Evolutionary conservation across 768 basidiomycete genomes (phyloP), one percentile per base, ranked within the genome.

Genomic region (Leccinum rimulosum): DNA sequence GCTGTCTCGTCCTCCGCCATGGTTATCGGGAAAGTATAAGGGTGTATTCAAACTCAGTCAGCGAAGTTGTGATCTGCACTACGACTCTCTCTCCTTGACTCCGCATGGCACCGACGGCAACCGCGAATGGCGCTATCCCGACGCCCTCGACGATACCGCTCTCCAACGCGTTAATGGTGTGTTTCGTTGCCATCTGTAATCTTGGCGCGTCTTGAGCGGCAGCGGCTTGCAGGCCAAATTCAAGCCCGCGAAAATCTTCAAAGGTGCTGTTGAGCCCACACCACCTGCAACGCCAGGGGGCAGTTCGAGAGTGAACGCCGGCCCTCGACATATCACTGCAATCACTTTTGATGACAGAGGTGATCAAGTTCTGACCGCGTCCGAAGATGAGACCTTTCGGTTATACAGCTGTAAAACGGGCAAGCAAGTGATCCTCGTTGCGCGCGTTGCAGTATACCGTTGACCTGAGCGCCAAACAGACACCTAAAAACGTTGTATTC

Each of bases 331-430:
- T 68, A 91, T 95, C 56, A 96, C 93, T 2, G 91, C 92, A 14
- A 84, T 98, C 54, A 82, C 83, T 36, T 98, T 98, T 69, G 96
- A 98, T 69, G 93, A 96, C 71, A 79, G 84, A 70, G 97, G 97
- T 2, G 92, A 95, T 64, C 82, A 83, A 59, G 74, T 96, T 48
- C 80, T 98, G 52, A 96, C 94, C 9, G 89, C 92, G 1, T 88
- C 81, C 17, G 93, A 97, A 71, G 97, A 98, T 69, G 96, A 98
- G 76, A 87, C 86, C 0, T 95, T 98, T 74, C 82, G 91, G 48
- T 67, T 97, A 61, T 98, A 93, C 70, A 94, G 82, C 70, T 92
- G 88, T 70, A 90, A 88, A 81, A 85, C 82, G 63, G 97, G 96
- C 79, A 95, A 91, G 96, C 87, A 82, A 89, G 96, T 90, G 68